A percentile compares a stretch with the other conserved stretches of the same genome.
Conservation (phyloP, 345 rosid genomes). For the Citrus sinensis region DNA sequence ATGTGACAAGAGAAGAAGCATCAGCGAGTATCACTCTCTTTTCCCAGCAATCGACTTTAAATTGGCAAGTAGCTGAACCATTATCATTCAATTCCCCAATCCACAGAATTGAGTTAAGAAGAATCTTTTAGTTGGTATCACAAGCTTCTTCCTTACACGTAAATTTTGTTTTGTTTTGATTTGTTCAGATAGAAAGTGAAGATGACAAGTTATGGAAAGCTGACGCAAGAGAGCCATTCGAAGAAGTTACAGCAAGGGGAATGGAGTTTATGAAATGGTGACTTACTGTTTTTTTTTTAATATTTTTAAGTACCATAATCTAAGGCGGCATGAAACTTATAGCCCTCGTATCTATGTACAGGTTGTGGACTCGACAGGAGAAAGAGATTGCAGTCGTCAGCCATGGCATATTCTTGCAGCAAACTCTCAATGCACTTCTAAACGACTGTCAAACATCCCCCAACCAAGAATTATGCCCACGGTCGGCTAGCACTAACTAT, state of each 20-base stretch:
- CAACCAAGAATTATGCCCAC: constrained; percentile 24
- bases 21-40: constrained; percentile 43
- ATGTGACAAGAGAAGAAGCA: constrained; percentile 65
- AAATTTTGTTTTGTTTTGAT: too few relatives aligned
- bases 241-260: constrained; percentile 62
- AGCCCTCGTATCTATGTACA: constrained; percentile 1
- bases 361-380: constrained; percentile 79
- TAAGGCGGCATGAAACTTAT: not conserved
- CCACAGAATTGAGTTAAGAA: not conserved
- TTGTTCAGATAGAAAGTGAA: constrained; percentile 58
- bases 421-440: constrained; percentile 41
- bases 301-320: too few relatives aligned
- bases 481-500: constrained; percentile 18
- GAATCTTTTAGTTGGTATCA: not conserved
- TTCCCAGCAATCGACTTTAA: constrained; percentile 75
- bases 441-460: constrained; percentile 30
- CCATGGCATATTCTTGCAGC: constrained; percentile 65
- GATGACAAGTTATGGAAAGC: constrained; percentile 63
- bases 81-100: not conserved
- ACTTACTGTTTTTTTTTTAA: not conserved
- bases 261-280: constrained; percentile 57
- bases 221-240: constrained; percentile 41
- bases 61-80: constrained; percentile 35
- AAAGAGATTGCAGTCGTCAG: constrained; percentile 77
- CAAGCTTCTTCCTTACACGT: not conserved